phyloP scores from a whole-genome alignment of 2,329 filamentous ascomycete genomes.

The Blastomyces emzantsi region DNA sequence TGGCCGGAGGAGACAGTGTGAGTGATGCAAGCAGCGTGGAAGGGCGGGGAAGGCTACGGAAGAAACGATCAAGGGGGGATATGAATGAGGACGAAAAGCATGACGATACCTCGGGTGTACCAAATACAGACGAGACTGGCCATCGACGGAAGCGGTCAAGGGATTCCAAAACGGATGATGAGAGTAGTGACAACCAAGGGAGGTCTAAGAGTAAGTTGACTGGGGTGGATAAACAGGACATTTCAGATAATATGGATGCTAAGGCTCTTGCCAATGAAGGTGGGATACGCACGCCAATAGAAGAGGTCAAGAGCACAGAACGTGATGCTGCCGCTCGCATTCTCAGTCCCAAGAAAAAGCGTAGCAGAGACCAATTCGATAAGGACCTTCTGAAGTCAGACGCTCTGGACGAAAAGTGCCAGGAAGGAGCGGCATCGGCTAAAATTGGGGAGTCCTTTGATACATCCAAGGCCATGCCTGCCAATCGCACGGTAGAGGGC shows the following conservation, averaged over 20 bases:
- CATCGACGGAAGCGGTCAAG: constrained; percentile 30
- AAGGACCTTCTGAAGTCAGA: constrained; percentile 24
- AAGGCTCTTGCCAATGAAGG: constrained; percentile 5
- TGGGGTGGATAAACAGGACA: neutral
- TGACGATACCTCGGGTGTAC: constrained; percentile 6
- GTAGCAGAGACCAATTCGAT: constrained; percentile 37
- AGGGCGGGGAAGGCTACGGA: constrained; percentile 29
- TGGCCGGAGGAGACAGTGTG: constrained; percentile 14
- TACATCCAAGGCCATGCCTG: constrained; percentile 6
- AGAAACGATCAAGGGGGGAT: constrained; percentile 38
- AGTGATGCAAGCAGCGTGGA: constrained; percentile 22
- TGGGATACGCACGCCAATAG: constrained; percentile 13
- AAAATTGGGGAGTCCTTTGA: constrained; percentile 10
- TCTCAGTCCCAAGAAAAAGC: constrained; percentile 35
- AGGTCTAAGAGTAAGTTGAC: constrained; percentile 1
- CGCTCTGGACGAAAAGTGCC: constrained; percentile 15
- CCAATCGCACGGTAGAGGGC: constrained; percentile 19
- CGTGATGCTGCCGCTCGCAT: constrained; percentile 19
- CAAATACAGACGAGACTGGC: constrained; percentile 18
- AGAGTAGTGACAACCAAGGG: constrained; percentile 4
- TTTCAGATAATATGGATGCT: neutral
- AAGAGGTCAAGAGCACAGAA: constrained; percentile 14
- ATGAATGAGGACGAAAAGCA: constrained; percentile 28
- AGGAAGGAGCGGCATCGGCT: neutral
- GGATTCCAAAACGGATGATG: constrained; percentile 20